Conservation (phyloP, 176 grass and related monocot genomes). For the Saccharum officinarum region DNA sequence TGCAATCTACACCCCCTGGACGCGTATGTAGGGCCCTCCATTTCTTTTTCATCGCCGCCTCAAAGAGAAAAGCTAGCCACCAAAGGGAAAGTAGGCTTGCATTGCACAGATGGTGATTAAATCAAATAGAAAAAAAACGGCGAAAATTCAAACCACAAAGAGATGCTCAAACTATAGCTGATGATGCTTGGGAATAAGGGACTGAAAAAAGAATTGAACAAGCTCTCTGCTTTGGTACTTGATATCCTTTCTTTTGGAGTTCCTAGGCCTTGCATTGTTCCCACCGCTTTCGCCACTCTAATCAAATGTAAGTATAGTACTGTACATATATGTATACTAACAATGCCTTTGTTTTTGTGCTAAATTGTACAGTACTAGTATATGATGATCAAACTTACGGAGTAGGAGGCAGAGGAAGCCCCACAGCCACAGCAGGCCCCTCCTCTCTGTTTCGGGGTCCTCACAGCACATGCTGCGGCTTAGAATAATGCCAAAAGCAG, state of each 20-base stretch:
- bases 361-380: background rate
- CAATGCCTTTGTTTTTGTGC: slow-evolving; percentile 43
- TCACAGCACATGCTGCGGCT: slow-evolving; percentile 25
- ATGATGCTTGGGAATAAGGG: slow-evolving; percentile 37
- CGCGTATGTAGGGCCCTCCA: too few species aligned
- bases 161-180: background rate
- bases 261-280: slow-evolving; percentile 26
- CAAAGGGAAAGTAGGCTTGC: slow-evolving; percentile 8
- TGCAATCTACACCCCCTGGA: too few species aligned
- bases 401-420: slow-evolving; percentile 6
- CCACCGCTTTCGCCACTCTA: background rate
- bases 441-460: background rate
- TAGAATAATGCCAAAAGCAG: slow-evolving; percentile 47
- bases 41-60: too few species aligned
- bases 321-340: too few species aligned
- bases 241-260: slow-evolving; percentile 32
- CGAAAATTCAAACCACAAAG: slow-evolving; percentile 33
- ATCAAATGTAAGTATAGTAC: background rate
- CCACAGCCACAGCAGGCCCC: slow-evolving; percentile 11
- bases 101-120: too few species aligned
- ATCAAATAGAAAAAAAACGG: background rate
- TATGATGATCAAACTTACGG: slow-evolving; percentile 8
- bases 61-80: background rate
- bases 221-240: slow-evolving; percentile 50
- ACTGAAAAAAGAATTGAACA: background rate